Conservation (phyloP, 768 basidiomycete species). For the Rhodotorula diobovata region DNA sequence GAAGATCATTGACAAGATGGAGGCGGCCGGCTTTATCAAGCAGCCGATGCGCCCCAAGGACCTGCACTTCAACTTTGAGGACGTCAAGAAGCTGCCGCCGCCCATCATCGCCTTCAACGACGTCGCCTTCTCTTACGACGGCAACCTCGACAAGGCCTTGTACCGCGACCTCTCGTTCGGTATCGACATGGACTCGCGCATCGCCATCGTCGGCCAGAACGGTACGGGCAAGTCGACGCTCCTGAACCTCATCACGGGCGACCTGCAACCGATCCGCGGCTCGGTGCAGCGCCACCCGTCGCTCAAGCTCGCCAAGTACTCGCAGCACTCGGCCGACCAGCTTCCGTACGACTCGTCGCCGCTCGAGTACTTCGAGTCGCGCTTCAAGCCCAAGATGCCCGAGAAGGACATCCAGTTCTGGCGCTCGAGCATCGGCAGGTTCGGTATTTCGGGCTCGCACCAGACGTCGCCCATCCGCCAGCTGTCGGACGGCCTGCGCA, state of each 20-base stretch:
- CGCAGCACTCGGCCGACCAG: constrained; percentile 97
- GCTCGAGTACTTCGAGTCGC: constrained; percentile 83
- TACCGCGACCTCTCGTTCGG: constrained; percentile 89
- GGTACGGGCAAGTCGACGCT: constrained; percentile 92
- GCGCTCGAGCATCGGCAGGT: constrained; percentile 89
- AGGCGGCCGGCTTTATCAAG: constrained; percentile 93
- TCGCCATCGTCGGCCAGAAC: constrained; percentile 94
- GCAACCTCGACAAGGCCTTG: constrained; percentile 77
- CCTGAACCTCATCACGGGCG: constrained; percentile 80
- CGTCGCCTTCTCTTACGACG: constrained; percentile 93
- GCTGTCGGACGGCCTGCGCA: constrained; percentile 89
- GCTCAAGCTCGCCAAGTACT: constrained; percentile 93
- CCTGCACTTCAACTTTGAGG: constrained; percentile 92
- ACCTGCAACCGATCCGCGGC: constrained; percentile 72
- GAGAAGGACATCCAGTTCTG: constrained; percentile 93
- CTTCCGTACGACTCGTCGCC: constrained; percentile 87
- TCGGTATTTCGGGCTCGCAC: constrained; percentile 89
- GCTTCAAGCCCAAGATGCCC: constrained; percentile 78
- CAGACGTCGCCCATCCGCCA: constrained; percentile 91
- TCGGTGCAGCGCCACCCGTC: constrained; percentile 81
- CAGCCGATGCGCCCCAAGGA: constrained; percentile 71
- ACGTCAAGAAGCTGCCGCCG: constrained; percentile 84
- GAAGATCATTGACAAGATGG: constrained; percentile 99
- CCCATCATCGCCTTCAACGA: constrained; percentile 94
- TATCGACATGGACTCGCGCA: constrained; percentile 94